phyloP scores from a whole-genome alignment of 495 filamentous ascomycete genomes.

The Penicillium ucsense region DNA sequence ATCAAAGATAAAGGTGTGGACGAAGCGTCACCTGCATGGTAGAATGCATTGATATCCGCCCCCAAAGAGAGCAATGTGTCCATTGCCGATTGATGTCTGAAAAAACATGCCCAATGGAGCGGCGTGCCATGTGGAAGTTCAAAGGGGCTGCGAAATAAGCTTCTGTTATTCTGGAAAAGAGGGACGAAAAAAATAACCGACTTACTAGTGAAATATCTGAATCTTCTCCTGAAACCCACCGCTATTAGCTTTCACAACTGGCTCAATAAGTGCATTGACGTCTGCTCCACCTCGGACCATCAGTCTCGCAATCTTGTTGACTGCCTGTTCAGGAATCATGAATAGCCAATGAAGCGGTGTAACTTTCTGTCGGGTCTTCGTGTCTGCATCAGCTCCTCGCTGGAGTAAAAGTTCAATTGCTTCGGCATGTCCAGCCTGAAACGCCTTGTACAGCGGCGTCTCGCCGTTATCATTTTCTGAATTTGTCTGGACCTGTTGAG shows the following conservation, averaged over 20 bases:
- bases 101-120: conserved; percentile 20
- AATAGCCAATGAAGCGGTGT: conserved; percentile 15
- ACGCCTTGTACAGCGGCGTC: conserved; percentile 23
- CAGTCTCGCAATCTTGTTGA: conserved; percentile 2
- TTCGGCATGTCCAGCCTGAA: conserved; percentile 15
- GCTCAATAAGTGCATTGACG: conserved; percentile 8
- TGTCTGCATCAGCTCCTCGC: conserved; percentile 10
- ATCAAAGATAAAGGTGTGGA: conserved; percentile 11
- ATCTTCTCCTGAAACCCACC: conserved; percentile 11
- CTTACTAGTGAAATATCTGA: conserved; percentile 14
- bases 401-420: conserved; percentile 12
- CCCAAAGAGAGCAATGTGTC: conserved; percentile 12
- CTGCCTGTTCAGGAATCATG: not conserved
- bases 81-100: conserved; percentile 9
- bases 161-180: not conserved
- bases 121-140: conserved; percentile 21
- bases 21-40: conserved; percentile 5
- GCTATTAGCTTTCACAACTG: conserved; percentile 8
- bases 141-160: conserved; percentile 13
- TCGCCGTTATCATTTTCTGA: conserved; percentile 13
- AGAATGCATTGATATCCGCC: conserved; percentile 3
- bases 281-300: conserved; percentile 7
- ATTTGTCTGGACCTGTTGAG: conserved; percentile 4
- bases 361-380: conserved; percentile 3
- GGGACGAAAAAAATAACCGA: not conserved